phyloP scores from a whole-genome alignment of 2,329 filamentous ascomycete species.

The Fusarium goolgardi region DNA sequence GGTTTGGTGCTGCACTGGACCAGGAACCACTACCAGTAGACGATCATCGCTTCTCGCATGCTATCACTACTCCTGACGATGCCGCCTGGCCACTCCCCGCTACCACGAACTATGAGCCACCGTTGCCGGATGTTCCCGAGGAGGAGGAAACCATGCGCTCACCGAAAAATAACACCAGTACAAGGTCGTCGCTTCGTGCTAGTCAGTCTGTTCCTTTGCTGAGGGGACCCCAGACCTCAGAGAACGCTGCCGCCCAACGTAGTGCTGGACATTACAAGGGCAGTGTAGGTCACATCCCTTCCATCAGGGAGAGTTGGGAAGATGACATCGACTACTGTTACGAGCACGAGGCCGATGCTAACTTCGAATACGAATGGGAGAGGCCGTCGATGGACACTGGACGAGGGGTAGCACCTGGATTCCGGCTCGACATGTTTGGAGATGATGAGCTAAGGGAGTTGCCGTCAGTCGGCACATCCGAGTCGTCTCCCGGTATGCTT shows the following conservation, averaged over 20 bases:
- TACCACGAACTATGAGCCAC: slow-evolving; percentile 53
- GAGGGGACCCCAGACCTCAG: slow-evolving; percentile 59
- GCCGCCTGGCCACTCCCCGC: slow-evolving; percentile 56
- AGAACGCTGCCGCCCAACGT: slow-evolving; percentile 54
- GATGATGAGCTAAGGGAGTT: slow-evolving; percentile 44
- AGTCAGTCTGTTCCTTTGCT: slow-evolving; percentile 68
- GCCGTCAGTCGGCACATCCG: slow-evolving; percentile 29
- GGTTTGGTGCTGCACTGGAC: slow-evolving; percentile 21
- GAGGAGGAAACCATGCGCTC: slow-evolving; percentile 66
- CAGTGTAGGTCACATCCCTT: slow-evolving; percentile 46
- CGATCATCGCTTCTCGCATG: slow-evolving; percentile 51
- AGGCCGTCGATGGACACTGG: slow-evolving; percentile 63
- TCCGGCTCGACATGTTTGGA: slow-evolving; percentile 41
- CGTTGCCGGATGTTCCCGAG: slow-evolving; percentile 70
- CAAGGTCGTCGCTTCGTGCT: slow-evolving; percentile 63
- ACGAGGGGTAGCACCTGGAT: slow-evolving; percentile 41
- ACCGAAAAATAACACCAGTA: slow-evolving; percentile 60
- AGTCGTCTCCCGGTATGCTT: slow-evolving; percentile 47
- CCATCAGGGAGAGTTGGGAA: slow-evolving; percentile 68
- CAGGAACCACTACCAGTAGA: slow-evolving; percentile 18
- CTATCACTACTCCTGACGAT: slow-evolving; percentile 57
- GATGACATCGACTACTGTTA: slow-evolving; percentile 78
- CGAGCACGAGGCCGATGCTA: slow-evolving; percentile 73
- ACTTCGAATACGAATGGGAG: slow-evolving; percentile 75
- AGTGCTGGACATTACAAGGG: slow-evolving; percentile 27